phyloP scores from a whole-genome alignment of 2,329 filamentous ascomycete species.

The Monosporascus sp. region DNA sequence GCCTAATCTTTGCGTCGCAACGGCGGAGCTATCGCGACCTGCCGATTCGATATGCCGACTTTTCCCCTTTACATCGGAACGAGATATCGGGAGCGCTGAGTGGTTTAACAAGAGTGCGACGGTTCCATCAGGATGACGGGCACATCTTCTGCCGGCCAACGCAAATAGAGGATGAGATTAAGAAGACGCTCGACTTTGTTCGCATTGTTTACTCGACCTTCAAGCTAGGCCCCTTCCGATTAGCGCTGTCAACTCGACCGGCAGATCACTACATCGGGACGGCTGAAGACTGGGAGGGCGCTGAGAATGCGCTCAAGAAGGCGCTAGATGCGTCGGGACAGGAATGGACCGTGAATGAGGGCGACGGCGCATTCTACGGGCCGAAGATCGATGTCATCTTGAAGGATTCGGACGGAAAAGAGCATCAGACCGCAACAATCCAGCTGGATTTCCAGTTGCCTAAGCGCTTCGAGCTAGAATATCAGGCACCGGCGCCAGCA shows the following conservation, averaged over 20 bases:
- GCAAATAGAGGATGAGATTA: conserved; percentile 58
- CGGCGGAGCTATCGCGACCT: conserved; percentile 85
- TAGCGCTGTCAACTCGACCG: conserved; percentile 75
- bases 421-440: conserved; percentile 83
- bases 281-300: conserved; percentile 59
- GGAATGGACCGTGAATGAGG: conserved; percentile 69
- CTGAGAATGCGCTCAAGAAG: conserved; percentile 59
- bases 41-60: conserved; percentile 89
- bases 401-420: conserved; percentile 73
- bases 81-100: conserved; percentile 89
- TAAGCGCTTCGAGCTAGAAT: conserved; percentile 72
- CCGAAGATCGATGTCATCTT: conserved; percentile 88
- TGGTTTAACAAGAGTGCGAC: conserved; percentile 84
- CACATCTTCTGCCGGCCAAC: conserved; percentile 81
- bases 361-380: conserved; percentile 85
- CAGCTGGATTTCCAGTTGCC: conserved; percentile 89
- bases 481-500: conserved; percentile 63
- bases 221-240: conserved; percentile 66
- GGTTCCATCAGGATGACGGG: conserved; percentile 94
- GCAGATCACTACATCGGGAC: conserved; percentile 72
- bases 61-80: conserved; percentile 91
- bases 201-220: conserved; percentile 47
- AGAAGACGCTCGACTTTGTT: conserved; percentile 38
- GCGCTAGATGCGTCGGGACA: conserved; percentile 60
- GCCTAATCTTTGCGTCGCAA: conserved; percentile 76